Evolutionary conservation across 2,329 filamentous ascomycete genomes (phyloP), one percentile per base, ranked within the genome.

Genomic region (Dothideomycetidae sp.): DNA sequence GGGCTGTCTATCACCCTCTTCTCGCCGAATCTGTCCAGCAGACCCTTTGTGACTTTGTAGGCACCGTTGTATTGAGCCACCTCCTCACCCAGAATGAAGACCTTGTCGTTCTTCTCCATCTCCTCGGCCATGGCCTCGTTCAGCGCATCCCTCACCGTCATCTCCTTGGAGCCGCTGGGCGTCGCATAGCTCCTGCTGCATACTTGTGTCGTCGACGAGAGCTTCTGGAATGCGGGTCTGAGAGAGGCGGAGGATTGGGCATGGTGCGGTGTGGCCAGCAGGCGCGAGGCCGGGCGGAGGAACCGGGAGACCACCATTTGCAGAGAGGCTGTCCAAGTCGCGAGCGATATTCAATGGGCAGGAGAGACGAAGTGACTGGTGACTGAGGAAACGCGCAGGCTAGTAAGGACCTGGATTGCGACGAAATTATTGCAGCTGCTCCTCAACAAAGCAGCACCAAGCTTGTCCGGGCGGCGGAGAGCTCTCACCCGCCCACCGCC

Each of bases 41-140:
- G 75, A 51, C 90, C 90, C 71, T 93, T 94, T 55, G 90, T 98
- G 59, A 98, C 88, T 70, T 98, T 98, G 77, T 98, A 98, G 58
- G 88, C 88, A 71, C 90, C 90, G 63, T 98, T 98, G 71, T 98
- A 98, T 67, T 98, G 90, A 54, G 90, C 90, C 56, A 98, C 90
- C 69, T 98, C 90, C 71, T 98, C 90, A 54, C 90, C 90, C 42
- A 98, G 63, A 50, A 98, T 68, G 62, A 94, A 98, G 52, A 94
- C 86, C 71, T 94, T 96, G 47, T 79, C 71, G 64, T 98, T 93
- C 57, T 64, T 60, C 71, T 94, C 86, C 62, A 98, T 77, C 72
- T 98, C 90, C 70, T 98, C 90, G 33, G 85, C 85, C 57, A 98
- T 78, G 43, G 90, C 90, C 70, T 98, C 88, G 62, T 98, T 98